A percentile compares a stretch with the other conserved stretches of the same genome.
Conservation (phyloP, 208 protist species). For the Leishmania amazonensis region DNA sequence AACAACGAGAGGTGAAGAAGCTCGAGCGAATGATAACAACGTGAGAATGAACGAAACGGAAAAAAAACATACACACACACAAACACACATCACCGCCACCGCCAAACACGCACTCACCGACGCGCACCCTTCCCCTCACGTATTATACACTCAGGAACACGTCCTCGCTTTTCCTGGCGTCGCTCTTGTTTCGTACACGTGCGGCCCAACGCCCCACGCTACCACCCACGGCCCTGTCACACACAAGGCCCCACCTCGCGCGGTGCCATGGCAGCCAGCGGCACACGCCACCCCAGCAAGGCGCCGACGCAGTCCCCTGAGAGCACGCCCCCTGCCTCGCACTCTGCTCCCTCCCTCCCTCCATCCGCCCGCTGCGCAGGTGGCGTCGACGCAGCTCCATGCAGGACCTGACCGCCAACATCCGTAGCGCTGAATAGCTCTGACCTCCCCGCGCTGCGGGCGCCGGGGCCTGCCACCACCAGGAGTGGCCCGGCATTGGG, state of each 20-base stretch:
- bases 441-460: too few species aligned
- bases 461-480: neutral
- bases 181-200: neutral
- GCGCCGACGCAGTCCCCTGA: too few species aligned
- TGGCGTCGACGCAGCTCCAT: too few species aligned
- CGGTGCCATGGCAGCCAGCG: neutral
- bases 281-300: neutral
- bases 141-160: neutral
- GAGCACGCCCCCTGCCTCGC: neutral
- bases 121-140: neutral
- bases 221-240: neutral
- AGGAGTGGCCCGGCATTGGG: neutral
- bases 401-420: neutral
- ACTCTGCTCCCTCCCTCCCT: neutral
- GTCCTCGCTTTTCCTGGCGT: neutral
- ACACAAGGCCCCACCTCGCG: neutral
- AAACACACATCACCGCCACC: too few species aligned
- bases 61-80: too few species aligned
- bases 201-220: neutral
- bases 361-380: too few species aligned
- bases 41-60: neutral
- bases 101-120: neutral
- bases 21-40: neutral
- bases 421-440: neutral
- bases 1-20: neutral